Conservation (phyloP, 78 protist species). For the Dictyostelium firmibasis region DNA sequence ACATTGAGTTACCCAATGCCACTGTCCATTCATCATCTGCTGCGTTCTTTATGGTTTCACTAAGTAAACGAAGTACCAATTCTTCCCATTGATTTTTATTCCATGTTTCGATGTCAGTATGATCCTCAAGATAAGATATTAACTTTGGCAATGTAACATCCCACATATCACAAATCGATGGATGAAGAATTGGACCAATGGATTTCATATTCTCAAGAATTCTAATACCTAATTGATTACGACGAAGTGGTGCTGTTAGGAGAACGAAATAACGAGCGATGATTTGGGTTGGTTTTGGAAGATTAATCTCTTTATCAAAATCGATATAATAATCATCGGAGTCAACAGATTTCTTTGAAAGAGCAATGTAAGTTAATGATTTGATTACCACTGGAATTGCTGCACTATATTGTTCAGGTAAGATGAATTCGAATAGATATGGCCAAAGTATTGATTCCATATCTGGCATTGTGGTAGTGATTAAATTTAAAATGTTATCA, state of each 20-base stretch:
- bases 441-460: slow-evolving; percentile 86
- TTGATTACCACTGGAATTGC: slow-evolving; percentile 57
- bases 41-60: slow-evolving; percentile 72
- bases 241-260: slow-evolving; percentile 63
- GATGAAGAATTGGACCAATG: slow-evolving; percentile 81
- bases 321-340: slow-evolving; percentile 80
- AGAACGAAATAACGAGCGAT: slow-evolving; percentile 76
- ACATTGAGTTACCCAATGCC: slow-evolving; percentile 31
- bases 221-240: slow-evolving; percentile 49
- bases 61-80: slow-evolving; percentile 43
- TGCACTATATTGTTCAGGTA: slow-evolving; percentile 39
- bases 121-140: slow-evolving; percentile 32
- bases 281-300: slow-evolving; percentile 84
- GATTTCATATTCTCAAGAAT: slow-evolving; percentile 35
- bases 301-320: slow-evolving; percentile 80
- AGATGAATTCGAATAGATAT: slow-evolving; percentile 65
- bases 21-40: slow-evolving; percentile 86
- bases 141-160: slow-evolving; percentile 80
- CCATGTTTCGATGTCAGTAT: slow-evolving; percentile 18
- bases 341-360: slow-evolving; percentile 26
- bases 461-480: slow-evolving; percentile 75
- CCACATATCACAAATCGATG: slow-evolving; percentile 86
- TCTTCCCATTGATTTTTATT: slow-evolving; percentile 75
- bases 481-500: slow-evolving; percentile 72
- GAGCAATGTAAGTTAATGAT: slow-evolving; percentile 41